Base-by-base conservation (phyloP, 306 rosid species). In the Cucurbita moschata region DNA sequence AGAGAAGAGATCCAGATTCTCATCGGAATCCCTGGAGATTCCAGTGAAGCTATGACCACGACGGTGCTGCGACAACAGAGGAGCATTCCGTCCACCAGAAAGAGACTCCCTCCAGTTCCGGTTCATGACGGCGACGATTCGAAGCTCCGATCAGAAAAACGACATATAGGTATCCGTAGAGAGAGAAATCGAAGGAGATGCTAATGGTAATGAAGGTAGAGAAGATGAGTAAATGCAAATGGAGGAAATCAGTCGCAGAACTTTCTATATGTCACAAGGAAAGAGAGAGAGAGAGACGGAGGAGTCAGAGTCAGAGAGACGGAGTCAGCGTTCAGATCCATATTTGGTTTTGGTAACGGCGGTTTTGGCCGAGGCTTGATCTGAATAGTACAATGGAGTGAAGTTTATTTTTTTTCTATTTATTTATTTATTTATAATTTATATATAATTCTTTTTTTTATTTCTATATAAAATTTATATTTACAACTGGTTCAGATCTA, bases 1-100 rank as follows among this genome's bases (percentile, higher is more conserved):
- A 73, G 94, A 86, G 90, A 94, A 94, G 86, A 94, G 98, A 87
- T 94, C 98, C 70, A 90, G 83, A 74, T 70, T 81, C 40, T 94
- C 92, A 19, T 94, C 96, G 53, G 77, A 53, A 44, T 74, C 81
- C 69, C 78, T 75, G 23, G 82, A 71, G 57, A 46, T 19, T 61
- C 83, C 86, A 14, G 84, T 82, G 74, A 90, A 79, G 43, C 88
- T 87, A 2, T 42, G 87, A 21, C 85, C 92, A 49, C 97, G 79
- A 10, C 92, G 90, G 77, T 89, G 87, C 73, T 82, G 83, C 49
- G 91, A 86, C 57, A 82, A 77, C 23, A 63, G 62, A 67, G 87
- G 81, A 71, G 59, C 39, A 70, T 77, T 85, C 77, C 88, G 82
- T 35, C 73, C 78, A 23, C 83, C 86, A 62, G 79, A 47, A 6